phyloP scores from a whole-genome alignment of 2,329 filamentous ascomycete genomes.

The Parafenestella ontariensis region DNA sequence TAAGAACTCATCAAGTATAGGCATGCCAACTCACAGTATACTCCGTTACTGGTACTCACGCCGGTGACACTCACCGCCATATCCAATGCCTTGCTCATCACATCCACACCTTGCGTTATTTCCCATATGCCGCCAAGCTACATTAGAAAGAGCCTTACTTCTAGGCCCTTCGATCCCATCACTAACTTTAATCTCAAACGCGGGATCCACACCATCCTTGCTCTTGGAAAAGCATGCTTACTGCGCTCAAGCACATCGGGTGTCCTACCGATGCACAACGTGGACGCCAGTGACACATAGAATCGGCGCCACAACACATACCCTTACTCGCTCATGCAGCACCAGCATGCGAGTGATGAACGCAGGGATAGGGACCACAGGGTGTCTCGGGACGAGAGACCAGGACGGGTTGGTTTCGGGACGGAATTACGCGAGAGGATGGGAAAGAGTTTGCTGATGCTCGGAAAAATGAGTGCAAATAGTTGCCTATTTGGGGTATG shows the following conservation, averaged over 20 bases:
- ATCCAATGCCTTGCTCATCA: background rate
- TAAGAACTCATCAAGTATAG: background rate
- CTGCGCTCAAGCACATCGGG: background rate
- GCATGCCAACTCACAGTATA: background rate
- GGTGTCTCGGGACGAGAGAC: background rate
- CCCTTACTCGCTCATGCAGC: background rate
- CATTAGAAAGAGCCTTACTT: background rate
- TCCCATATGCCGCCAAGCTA: background rate
- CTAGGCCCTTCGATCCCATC: background rate
- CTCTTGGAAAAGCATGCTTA: background rate
- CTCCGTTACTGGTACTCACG: background rate
- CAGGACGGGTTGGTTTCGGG: background rate
- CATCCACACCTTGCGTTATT: background rate
- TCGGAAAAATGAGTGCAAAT: background rate
- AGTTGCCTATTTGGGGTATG: background rate
- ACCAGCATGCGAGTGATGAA: background rate
- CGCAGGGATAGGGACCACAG: background rate
- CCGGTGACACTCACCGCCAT: background rate
- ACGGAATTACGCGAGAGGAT: constrained; percentile 3
- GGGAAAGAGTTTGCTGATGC: background rate
- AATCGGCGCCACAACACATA: background rate
- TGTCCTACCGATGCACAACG: background rate
- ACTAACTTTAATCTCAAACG: background rate
- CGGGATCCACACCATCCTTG: background rate
- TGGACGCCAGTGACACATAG: constrained; percentile 6